Evolutionary conservation across 208 protist species (phyloP), one percentile per base, ranked within the genome.

Genomic region (Acanthamoeba culbertsoni): DNA sequence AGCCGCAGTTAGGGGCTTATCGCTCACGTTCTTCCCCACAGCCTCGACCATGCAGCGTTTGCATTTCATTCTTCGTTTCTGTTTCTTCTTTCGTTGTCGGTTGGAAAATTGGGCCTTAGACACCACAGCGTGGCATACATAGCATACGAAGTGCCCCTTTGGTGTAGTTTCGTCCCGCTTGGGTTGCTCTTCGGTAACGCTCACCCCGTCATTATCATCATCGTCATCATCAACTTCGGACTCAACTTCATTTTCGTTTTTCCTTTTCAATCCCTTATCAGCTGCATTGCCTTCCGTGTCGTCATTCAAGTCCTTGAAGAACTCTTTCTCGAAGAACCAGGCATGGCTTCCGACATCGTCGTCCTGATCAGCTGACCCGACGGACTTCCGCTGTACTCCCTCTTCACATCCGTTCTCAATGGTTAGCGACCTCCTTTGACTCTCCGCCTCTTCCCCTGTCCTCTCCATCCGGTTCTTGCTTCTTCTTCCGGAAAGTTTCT

Each of bases 81-180:
- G 14, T 7, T 79, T 79, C 71, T 79, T 79, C 71, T 79, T 79
- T n/a, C 71, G 71, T 42, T 79, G 71, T 14, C 71, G 71, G n/a
- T 79, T 43, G 14, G 71, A 79, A 42, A 43, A 79, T 0, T 16
- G 26, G 16, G 33, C n/a, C 71, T 79, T 79, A 3, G 71, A 42
- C 71, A 79, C 40, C 37, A 79, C 3, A 14, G 37, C 71, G 37
- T 40, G 10, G 40, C 71, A 79, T 23, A 43, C 71, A 42, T 79
- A 79, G 40, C 71, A 79, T 1, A 28, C 20, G 40, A 51, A 53
- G 71, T 51, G 35, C n/a, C 71, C 71, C 71, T 79, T 79, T 23
- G 35, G 10, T 35, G 35, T 42, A 20, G 8, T 55, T 37, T 71
- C 31, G 1, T 71, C 16, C 48, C 48, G 12, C 18, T 55, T 55